These are phyloP conservation scores for Myrica gale DNA, from an alignment of 306 rosid genomes.

Conservation along the genomic window DNA sequence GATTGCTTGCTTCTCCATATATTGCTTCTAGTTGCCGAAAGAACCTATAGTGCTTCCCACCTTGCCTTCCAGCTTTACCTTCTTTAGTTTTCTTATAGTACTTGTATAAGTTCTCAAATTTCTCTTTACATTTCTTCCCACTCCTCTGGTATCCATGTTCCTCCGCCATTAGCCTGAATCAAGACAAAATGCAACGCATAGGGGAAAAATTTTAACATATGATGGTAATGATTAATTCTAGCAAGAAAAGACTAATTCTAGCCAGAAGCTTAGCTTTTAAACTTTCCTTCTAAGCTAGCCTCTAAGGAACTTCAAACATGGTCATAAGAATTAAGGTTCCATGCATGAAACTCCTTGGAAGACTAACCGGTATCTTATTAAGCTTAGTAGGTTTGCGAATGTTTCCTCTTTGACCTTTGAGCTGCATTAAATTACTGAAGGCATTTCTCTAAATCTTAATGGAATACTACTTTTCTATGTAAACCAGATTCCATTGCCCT, in stretches of 20 bases:
- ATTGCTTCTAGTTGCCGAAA: slow-evolving; percentile 82
- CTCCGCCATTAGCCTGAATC: slow-evolving; percentile 63
- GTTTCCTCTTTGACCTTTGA: background rate
- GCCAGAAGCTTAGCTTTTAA: background rate
- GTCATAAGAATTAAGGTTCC: background rate
- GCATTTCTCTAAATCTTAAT: slow-evolving; percentile 23
- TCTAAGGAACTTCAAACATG: background rate
- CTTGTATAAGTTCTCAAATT: slow-evolving; percentile 83
- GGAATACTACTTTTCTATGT: background rate
- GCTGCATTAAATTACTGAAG: slow-evolving; percentile 33
- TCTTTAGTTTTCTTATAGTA: slow-evolving; percentile 88
- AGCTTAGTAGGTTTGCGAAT: slow-evolving; percentile 1
- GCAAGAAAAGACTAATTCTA: too few relatives aligned
- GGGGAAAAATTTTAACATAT: background rate
- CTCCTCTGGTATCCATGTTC: slow-evolving; percentile 78
- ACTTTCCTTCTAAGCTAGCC: background rate
- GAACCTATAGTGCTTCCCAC: slow-evolving; percentile 80
- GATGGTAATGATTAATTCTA: background rate
- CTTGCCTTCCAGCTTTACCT: slow-evolving; percentile 77
- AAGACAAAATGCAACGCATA: slow-evolving; percentile 12
- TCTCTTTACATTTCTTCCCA: slow-evolving; percentile 86
- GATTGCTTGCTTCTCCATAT: slow-evolving; percentile 49
- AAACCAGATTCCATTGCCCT: slow-evolving; percentile 9
- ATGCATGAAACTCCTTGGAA: background rate
- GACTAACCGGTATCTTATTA: background rate